These are phyloP conservation scores for Aspergillus quadricinctus DNA, from an alignment of 2,329 filamentous ascomycete species.

Conservation along the genomic window DNA sequence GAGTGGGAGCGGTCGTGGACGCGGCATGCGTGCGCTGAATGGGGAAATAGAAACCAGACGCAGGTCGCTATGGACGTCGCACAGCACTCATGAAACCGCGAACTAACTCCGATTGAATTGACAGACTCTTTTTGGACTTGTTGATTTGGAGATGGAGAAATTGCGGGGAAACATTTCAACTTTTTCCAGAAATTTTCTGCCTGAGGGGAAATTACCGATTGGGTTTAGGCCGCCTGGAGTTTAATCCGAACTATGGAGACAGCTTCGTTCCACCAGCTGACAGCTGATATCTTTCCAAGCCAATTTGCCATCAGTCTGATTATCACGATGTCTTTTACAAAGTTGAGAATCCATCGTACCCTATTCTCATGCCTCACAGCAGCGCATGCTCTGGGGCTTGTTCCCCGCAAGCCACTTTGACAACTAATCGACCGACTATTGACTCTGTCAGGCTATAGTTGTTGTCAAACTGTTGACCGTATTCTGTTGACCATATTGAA, in stretches of 20 bases:
- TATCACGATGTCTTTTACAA: neutral
- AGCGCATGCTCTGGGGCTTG: neutral
- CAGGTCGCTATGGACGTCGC: neutral
- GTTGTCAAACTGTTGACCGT: neutral
- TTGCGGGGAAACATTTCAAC: neutral
- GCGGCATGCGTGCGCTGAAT: slow-evolving; percentile 38
- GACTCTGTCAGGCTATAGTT: neutral
- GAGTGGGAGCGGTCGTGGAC: slow-evolving; percentile 60
- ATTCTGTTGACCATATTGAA: neutral
- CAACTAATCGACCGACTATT: neutral
- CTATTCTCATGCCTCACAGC: neutral
- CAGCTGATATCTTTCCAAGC: neutral
- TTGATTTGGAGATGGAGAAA: neutral
- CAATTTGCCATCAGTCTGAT: neutral
- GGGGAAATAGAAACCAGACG: too few species aligned
- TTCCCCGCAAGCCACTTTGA: neutral
- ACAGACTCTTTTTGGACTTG: neutral
- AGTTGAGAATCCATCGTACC: neutral
- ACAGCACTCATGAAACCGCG: neutral
- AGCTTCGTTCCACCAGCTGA: neutral
- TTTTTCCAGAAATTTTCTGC: neutral
- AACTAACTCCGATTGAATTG: neutral
- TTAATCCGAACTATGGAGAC: neutral
- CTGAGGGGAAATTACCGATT: slow-evolving; percentile 1
- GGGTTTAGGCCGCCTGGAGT: neutral